Base-by-base conservation (phyloP, 805 yeast genomes). In the Candida maris region DNA sequence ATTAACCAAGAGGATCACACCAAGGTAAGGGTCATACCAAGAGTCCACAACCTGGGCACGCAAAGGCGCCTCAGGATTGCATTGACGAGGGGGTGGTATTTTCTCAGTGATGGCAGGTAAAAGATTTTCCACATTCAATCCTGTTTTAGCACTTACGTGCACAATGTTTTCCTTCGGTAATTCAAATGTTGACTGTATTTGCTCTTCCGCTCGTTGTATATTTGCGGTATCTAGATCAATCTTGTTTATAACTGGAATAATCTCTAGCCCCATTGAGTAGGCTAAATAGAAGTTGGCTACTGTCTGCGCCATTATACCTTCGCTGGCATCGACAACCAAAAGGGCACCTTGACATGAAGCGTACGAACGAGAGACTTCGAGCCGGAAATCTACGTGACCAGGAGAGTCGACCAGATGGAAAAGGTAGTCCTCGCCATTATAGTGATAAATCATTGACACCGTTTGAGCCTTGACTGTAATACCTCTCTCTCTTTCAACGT, bases 391-490 rank as follows among this genome's bases (percentile, higher is more conserved):
- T 21, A 93, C 97, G 58, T 91, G 98, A 0, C 98, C 98, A 0
- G 98, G 98, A 0, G 97, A 91, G 59, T 91, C 98, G 30, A 93
- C 96, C 30, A 91, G 66, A 65, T 91, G 96, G 30, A 91, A 64
- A 37, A 93, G 61, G 56, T 86, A 93, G 49, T 91, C 96, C 49
- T 76, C 66, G 2, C 77, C 76, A 6, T 76, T 67, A 45, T 77
- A 69, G 23, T 71, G 70, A 58, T 88, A 88, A 41, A 93, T 71
- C 97, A 91, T 93, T 0, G 96, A 74, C 51, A 96, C 91, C 0
- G 97, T 93, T 56, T 93, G 97, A 0, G 97, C 97, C 60, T 91
- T 91, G 37, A 91, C 93, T 0, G 98, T 91, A 51, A 91, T 91
- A 2, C 98, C 98, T 51, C 98, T 68, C 62, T 91, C 97, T 56